Base-by-base conservation (phyloP, 2,329 filamentous ascomycete species). In the Didymella pinodella region DNA sequence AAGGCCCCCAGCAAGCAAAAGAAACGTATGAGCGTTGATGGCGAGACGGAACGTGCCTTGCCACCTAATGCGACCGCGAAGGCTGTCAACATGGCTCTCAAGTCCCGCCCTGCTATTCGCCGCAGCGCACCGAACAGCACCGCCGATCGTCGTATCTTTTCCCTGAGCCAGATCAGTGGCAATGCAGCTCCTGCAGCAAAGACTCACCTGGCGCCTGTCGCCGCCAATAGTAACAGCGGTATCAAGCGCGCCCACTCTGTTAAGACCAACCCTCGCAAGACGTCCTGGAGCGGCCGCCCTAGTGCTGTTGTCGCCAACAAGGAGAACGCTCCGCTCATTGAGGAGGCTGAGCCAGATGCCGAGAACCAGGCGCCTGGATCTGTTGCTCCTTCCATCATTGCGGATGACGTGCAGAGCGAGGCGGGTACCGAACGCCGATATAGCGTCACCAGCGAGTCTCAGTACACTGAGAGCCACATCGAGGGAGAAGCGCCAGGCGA, bases 81-180 rank as follows among this genome's bases (percentile, higher is more conserved):
- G 40, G 74, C 70, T 6, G 62, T 79, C 26, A 74, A 72, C 32
- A 67, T 82, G 80, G 86, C 70, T 71, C 84, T 78, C 84, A 88
- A 73, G 63, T 74, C 79, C 51, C 76, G 82, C 18, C 77, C 79
- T 36, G 73, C 75, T 28, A 70, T 79, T 11, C 75, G 75, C 47
- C 76, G 79, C 48, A 79, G 77, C 57, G 67, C 71, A 18, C 70
- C 75, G 26, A 69, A 60, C 31, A 75, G 76, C 54, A 72, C 78
- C 36, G 76, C 78, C 16, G 80, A 79, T 61, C 86, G 94, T 40
- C 88, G 95, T 48, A 97, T 98, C 70, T 85, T 96, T 59, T 97
- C 92, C 49, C 86, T 98, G 34, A 96, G 90, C 74, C 92, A 97
- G 78, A 96, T 98, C 67, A 91, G 87, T 53, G 88, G 89, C 74